These are phyloP conservation scores for Vaucheria bursata DNA, from an alignment of 352 stramenopile genomes.

Conservation along the genomic window DNA sequence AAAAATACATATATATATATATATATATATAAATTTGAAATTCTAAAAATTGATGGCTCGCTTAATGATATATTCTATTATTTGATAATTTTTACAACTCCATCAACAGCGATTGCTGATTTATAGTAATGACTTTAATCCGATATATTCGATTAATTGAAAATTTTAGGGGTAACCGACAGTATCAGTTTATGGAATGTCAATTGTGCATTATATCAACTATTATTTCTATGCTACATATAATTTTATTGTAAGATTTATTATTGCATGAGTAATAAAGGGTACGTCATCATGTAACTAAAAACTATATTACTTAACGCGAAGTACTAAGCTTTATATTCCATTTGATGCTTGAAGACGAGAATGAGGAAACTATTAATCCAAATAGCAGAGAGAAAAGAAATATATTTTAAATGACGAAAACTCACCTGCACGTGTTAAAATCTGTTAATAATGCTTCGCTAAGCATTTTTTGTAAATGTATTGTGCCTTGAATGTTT, in stretches of 20 bases:
- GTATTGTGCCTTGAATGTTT: slow-evolving; percentile 56
- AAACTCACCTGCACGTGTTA: slow-evolving; percentile 27
- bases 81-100: not conserved
- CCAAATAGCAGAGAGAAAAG: not conserved
- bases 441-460: slow-evolving; percentile 13
- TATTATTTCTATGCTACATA: not conserved
- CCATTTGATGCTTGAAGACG: not conserved
- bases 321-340: not conserved
- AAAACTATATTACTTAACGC: not conserved
- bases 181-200: too few relatives aligned
- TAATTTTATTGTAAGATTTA: slow-evolving; percentile 4
- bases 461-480: slow-evolving; percentile 25
- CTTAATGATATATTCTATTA: too few relatives aligned
- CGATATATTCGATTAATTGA: too few relatives aligned
- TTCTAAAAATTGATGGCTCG: not conserved
- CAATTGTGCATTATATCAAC: not conserved
- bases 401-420: not conserved
- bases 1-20: not conserved
- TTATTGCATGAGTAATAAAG: not conserved
- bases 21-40: not conserved
- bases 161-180: too few relatives aligned
- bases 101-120: not conserved
- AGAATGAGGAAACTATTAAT: not conserved
- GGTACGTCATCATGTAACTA: not conserved
- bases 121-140: too few relatives aligned